phyloP scores from a whole-genome alignment of 176 grass and related monocot species.

The Raddia guianensis region DNA sequence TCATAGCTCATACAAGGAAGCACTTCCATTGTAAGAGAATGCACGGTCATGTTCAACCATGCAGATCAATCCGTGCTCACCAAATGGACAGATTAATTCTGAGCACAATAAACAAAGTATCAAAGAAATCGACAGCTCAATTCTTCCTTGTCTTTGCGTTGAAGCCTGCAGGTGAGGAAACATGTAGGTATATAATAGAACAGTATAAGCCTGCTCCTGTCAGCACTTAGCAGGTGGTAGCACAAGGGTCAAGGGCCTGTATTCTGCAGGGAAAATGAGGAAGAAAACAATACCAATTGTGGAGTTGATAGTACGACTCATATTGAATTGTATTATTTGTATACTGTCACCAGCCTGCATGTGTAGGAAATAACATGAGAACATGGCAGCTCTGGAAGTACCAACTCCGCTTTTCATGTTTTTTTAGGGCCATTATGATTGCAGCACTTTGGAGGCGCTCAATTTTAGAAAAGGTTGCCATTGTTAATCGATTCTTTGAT shows the following conservation, averaged over 20 bases:
- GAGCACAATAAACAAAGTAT: neutral
- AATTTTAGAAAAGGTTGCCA: constrained; percentile 13
- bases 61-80: neutral
- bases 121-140: neutral
- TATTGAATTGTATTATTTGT: neutral
- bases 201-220: neutral
- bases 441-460: neutral
- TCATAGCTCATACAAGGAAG: neutral
- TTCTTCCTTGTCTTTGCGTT: neutral
- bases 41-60: neutral
- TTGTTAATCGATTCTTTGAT: constrained; percentile 1
- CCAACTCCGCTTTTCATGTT: neutral
- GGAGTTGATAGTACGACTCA: neutral
- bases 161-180: neutral
- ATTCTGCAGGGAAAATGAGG: neutral
- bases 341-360: neutral
- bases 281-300: constrained; percentile 14
- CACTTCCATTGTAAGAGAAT: neutral
- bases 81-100: neutral
- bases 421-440: constrained; percentile 8
- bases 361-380: neutral
- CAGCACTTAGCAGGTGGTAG: neutral
- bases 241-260: neutral
- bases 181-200: constrained; percentile 4
- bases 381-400: neutral